These are phyloP conservation scores for Didymosphaeria variabile DNA, from an alignment of 2,329 filamentous ascomycete species.

Conservation along the genomic window DNA sequence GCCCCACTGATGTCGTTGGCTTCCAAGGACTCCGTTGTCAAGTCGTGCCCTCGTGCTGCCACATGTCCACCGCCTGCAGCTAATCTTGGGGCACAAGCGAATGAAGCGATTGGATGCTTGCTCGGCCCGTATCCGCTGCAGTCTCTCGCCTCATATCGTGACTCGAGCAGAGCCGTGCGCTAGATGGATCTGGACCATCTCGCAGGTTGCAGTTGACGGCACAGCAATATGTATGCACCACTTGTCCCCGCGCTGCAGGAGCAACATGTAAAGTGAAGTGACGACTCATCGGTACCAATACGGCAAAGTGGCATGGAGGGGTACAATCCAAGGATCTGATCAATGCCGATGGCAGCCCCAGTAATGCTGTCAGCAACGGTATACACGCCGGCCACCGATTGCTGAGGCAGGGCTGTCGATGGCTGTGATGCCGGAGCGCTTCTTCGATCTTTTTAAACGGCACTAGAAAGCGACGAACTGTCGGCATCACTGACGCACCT, in stretches of 20 bases:
- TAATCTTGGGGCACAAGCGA: constrained; percentile 44
- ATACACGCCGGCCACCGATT: constrained; percentile 8
- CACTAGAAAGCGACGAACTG: constrained; percentile 7
- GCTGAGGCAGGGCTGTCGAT: constrained; percentile 17
- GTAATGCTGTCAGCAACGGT: neutral
- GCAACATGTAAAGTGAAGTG: constrained; percentile 34
- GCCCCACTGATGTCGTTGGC: constrained; percentile 48
- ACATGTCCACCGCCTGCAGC: constrained; percentile 52
- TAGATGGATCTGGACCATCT: constrained; percentile 27
- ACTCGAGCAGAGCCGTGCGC: constrained; percentile 26
- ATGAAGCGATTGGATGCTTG: constrained; percentile 40
- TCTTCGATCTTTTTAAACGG: constrained; percentile 18
- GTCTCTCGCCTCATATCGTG: constrained; percentile 43
- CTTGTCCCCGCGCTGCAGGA: constrained; percentile 38
- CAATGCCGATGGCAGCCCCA: constrained; percentile 25
- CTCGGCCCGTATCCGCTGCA: constrained; percentile 41
- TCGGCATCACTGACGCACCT: constrained; percentile 19
- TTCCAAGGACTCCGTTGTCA: constrained; percentile 47
- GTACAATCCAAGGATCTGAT: constrained; percentile 13
- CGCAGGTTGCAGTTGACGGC: constrained; percentile 33
- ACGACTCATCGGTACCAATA: constrained; percentile 7
- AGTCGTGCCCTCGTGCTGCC: constrained; percentile 46
- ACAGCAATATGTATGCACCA: constrained; percentile 29
- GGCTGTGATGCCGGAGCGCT: constrained; percentile 25
- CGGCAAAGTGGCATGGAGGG: constrained; percentile 11